A percentile compares a stretch with the other conserved stretches of the same genome.
Conservation (phyloP, 305 asterid genomes). For the Striga hermonthica region DNA sequence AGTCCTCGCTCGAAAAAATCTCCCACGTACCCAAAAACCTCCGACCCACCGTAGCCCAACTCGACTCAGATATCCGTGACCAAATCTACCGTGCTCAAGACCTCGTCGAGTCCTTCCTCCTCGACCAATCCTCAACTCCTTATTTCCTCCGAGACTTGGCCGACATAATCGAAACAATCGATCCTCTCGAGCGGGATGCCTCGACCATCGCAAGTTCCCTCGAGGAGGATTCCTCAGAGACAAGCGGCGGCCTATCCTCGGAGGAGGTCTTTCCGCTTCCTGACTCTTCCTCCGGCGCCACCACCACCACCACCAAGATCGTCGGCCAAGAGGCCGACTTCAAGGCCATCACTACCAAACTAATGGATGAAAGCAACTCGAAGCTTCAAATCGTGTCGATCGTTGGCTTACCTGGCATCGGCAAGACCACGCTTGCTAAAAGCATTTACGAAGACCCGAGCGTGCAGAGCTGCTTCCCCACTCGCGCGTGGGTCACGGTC, state of each 20-base stretch:
- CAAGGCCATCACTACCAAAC: background rate
- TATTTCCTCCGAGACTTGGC: background rate
- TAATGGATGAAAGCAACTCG: background rate
- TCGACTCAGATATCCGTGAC: constrained; percentile 18
- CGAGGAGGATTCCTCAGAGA: background rate
- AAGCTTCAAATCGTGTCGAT: constrained; percentile 30
- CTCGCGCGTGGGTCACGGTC: constrained; percentile 38
- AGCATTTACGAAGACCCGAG: constrained; percentile 31
- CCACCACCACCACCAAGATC: background rate
- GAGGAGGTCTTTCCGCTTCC: constrained; percentile 4
- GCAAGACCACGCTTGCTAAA: constrained; percentile 41
- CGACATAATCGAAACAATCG: constrained; percentile 2
- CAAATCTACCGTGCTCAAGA: constrained; percentile 22
- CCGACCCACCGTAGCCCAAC: background rate
- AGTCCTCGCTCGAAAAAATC: constrained; percentile 27
- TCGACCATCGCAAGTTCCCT: constrained; percentile 17
- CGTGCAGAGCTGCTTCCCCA: constrained; percentile 1
- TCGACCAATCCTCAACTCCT: background rate
- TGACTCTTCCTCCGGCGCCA: background rate
- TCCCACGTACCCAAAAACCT: constrained; percentile 20
- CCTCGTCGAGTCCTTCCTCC: constrained; percentile 5
- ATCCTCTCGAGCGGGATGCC: constrained; percentile 1
- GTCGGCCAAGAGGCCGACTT: constrained; percentile 39
- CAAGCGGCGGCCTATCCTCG: background rate
- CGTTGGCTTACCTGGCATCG: constrained; percentile 40